Evolutionary conservation across 441 rosid species (phyloP).

Genomic region (Adansonia rubrostipa): DNA sequence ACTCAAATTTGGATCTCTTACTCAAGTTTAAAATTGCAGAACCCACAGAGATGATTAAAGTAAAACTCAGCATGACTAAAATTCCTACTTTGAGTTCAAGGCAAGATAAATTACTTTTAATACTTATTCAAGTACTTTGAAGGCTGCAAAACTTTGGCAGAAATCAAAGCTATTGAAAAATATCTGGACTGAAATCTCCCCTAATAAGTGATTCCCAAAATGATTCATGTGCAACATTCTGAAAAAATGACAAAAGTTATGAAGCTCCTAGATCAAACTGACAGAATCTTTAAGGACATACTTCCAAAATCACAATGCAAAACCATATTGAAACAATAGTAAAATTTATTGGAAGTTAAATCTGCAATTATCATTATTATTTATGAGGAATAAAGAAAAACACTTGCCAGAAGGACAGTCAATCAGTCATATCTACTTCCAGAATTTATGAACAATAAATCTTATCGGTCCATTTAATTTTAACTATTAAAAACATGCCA

Average conservation of each 20-base stretch:
- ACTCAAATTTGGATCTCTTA: slow-evolving; percentile 15
- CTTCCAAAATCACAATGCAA: slow-evolving; percentile 20
- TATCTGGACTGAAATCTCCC: slow-evolving; percentile 52
- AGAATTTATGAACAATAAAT: neutral
- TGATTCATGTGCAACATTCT: slow-evolving; percentile 78
- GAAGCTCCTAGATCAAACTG: slow-evolving; percentile 23
- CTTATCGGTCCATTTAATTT: neutral
- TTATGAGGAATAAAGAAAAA: neutral
- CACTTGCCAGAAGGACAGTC: neutral
- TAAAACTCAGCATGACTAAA: neutral
- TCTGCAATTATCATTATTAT: neutral
- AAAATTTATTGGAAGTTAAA: neutral
- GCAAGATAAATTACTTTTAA: neutral
- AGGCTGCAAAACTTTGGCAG: neutral
- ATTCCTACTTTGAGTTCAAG: slow-evolving; percentile 10
- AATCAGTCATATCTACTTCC: neutral
- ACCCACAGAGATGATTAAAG: neutral
- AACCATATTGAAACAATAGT: neutral
- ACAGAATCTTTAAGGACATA: neutral
- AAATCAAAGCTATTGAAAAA: slow-evolving; percentile 19
- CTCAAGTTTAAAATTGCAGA: slow-evolving; percentile 8
- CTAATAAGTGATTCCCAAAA: slow-evolving; percentile 61
- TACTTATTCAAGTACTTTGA: slow-evolving; percentile 13
- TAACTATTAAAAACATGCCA: neutral
- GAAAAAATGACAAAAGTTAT: slow-evolving; percentile 35